Conservation (phyloP, 169 alveolate species). For the Ichthyophthirius multifiliis region DNA sequence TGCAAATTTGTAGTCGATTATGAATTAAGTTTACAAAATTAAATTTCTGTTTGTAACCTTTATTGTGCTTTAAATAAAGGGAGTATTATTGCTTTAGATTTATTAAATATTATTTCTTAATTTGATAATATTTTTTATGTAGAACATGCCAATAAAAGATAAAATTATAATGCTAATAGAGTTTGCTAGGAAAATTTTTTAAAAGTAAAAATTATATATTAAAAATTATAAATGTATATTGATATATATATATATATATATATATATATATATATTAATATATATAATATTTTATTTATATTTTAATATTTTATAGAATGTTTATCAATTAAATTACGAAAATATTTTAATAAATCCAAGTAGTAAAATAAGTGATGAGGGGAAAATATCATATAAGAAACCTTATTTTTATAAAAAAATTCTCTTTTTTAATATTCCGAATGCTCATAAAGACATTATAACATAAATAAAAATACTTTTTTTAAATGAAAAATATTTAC, state of each 20-base stretch:
- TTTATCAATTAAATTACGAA: not conserved
- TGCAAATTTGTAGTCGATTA: too few species aligned
- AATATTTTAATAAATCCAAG: not conserved
- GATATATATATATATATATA: too few species aligned
- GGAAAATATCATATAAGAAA: not conserved
- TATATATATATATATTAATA: too few species aligned
- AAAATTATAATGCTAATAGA: not conserved
- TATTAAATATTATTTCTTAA: not conserved
- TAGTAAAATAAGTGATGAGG: not conserved
- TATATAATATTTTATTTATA: too few species aligned
- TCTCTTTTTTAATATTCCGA: too few species aligned
- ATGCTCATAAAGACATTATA: not conserved
- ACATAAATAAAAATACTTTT: not conserved
- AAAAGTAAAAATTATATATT: not conserved
- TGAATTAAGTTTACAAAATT: too few species aligned
- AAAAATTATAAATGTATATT: not conserved
- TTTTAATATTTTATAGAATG: not conserved
- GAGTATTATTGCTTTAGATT: not conserved
- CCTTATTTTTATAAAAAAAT: too few species aligned
- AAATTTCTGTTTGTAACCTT: too few species aligned
- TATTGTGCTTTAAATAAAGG: constrained; percentile 1
- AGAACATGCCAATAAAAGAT: not conserved
- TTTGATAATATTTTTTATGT: not conserved
- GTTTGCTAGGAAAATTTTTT: not conserved
- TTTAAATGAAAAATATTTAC: not conserved